These are phyloP conservation scores for Phytophthora chlamydospora DNA, from an alignment of 352 stramenopile species.

Conservation along the genomic window DNA sequence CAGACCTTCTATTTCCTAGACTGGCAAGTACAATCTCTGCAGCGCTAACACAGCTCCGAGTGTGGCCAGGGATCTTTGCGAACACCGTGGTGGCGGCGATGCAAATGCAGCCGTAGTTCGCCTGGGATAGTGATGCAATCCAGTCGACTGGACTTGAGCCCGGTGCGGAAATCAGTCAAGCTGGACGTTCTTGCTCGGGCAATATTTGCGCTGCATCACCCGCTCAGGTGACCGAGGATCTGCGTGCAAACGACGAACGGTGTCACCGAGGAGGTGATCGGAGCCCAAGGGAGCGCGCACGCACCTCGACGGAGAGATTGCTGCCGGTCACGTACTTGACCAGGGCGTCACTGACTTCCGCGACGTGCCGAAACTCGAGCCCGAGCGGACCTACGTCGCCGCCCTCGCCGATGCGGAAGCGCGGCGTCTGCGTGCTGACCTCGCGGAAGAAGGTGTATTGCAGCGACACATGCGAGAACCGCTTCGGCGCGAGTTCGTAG, in stretches of 20 bases:
- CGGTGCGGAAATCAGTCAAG: no score
- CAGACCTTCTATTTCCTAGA: no score
- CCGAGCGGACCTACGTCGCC: constrained; percentile 16
- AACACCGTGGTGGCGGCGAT: no score
- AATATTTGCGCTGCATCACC: constrained; percentile 2
- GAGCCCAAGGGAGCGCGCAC: constrained; percentile 7
- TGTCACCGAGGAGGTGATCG: constrained; percentile 1
- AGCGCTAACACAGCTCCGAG: no score
- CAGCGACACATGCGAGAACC: constrained; percentile 47
- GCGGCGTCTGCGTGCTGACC: constrained; percentile 32
- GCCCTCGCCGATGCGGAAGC: constrained; percentile 17
- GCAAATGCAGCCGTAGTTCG: no score
- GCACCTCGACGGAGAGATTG: constrained; percentile 57
- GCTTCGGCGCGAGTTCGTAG: constrained; percentile 31
- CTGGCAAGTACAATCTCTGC: no score
- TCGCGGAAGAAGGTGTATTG: constrained; percentile 59
- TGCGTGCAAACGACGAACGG: constrained; percentile 13
- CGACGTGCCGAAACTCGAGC: constrained; percentile 41
- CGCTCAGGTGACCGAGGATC: constrained; percentile 28
- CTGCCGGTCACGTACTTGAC: constrained; percentile 55
- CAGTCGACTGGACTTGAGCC: no score
- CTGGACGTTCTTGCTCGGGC: no score
- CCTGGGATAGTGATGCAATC: no score
- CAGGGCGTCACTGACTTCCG: constrained; percentile 58
- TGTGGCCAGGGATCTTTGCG: no score